phyloP scores from a whole-genome alignment of 2,329 filamentous ascomycete genomes.

The Colletotrichum plurivorum region DNA sequence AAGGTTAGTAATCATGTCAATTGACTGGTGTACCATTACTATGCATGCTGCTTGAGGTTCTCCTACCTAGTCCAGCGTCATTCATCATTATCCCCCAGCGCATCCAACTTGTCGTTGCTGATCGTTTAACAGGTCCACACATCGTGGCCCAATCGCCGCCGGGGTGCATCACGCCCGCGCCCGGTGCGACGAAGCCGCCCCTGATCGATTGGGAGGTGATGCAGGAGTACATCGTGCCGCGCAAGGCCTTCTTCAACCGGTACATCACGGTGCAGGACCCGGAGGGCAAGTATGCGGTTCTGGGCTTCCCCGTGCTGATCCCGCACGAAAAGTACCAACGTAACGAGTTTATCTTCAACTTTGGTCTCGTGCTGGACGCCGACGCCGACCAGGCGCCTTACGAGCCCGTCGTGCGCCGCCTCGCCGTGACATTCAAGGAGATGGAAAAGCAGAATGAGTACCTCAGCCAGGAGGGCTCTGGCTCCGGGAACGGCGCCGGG shows the following conservation, averaged over 20 bases:
- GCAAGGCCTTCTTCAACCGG: constrained; percentile 94
- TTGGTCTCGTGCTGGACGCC: constrained; percentile 83
- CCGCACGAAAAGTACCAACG: constrained; percentile 85
- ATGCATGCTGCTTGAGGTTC: neutral
- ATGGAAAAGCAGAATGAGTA: constrained; percentile 94
- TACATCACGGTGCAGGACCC: constrained; percentile 85
- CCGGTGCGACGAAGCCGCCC: constrained; percentile 63
- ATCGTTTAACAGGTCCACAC: constrained; percentile 64
- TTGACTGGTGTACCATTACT: neutral
- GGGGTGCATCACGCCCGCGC: constrained; percentile 70
- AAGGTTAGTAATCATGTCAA: constrained; percentile 60
- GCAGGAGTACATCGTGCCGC: constrained; percentile 93
- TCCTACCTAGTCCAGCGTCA: neutral
- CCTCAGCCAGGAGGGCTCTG: constrained; percentile 73
- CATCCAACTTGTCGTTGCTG: constrained; percentile 8
- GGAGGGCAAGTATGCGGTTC: constrained; percentile 78
- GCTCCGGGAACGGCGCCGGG: constrained; percentile 34
- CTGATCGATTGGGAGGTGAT: constrained; percentile 90
- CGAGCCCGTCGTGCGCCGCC: constrained; percentile 86
- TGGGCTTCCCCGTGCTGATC: constrained; percentile 92
- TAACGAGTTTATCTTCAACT: constrained; percentile 99
- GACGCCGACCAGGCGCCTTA: constrained; percentile 81
- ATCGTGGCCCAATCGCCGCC: constrained; percentile 74
- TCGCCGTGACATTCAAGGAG: constrained; percentile 87
- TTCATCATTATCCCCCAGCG: constrained; percentile 8